Base-by-base conservation (phyloP, 2,329 filamentous ascomycete species). In the Venturia pyrina region DNA sequence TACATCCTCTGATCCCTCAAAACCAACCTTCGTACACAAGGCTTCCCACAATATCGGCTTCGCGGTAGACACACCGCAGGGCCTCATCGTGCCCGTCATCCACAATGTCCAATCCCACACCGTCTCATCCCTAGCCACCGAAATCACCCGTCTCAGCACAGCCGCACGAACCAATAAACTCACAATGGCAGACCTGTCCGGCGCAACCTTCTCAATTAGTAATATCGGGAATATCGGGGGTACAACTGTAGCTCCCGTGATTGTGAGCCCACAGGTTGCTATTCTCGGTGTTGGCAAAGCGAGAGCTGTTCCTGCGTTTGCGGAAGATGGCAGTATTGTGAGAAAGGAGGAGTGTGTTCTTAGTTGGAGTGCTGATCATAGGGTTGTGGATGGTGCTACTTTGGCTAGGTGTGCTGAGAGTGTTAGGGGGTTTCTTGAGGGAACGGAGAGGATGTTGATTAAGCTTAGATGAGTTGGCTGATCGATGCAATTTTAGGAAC, bases 151-250 rank as follows among this genome's bases (percentile, higher is more conserved):
- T 5, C 85, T 98, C 24, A 89, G 93, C 73, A 76, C 78, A 2
- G 85, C 91, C 11, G 93, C 91, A 1, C 80, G 83, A 17, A 81
- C 83, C n/a, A 91, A 91, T 41, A 91, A 89, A 75, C 83, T 99
- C 5, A 81, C 85, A 1, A 83, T 87, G 2, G 81, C 83, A 21
- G 93, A 99, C 76, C 82, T 99, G 69, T 84, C 82, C 44, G 92
- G 92, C 64, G 92, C 92, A 19, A 98, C 95, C 1, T 93, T 99
- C 72, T 97, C 95, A 0, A 87, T 99, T 62, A 96, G 92, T 71
- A 99, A 99, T 75, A 96, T 99, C 71, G 95, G 95, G 59, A 96
- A 87, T 71, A 91, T 99, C 59, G 95, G 95, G 65, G 95, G 95
- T 37, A 95, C 90, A 0, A 96, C 96, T 71, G 87, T 98, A 60